Conservation (phyloP, 805 yeast species). For the Myxozyma geophila region DNA sequence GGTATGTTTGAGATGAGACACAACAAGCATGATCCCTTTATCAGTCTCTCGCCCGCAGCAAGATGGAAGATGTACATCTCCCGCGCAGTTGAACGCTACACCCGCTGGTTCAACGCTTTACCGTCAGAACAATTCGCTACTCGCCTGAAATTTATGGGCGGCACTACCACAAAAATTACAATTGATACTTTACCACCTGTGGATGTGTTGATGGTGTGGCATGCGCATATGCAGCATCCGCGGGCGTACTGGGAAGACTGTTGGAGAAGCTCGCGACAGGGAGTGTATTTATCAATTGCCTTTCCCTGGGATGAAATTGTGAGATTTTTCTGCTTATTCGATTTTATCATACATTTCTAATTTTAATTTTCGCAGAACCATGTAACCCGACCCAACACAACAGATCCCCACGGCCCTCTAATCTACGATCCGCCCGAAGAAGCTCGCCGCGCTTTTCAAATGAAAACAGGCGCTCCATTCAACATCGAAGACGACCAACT, state of each 20-base stretch:
- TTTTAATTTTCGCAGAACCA: conserved; percentile 4
- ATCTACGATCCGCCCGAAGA: conserved; percentile 13
- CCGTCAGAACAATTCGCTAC: conserved; percentile 3
- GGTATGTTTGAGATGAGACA: conserved; percentile 13
- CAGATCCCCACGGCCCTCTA: not conserved
- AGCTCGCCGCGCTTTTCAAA: conserved; percentile 8
- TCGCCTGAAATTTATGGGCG: not conserved
- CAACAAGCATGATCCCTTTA: not conserved
- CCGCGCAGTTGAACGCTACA: conserved; percentile 26
- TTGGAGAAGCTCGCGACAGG: conserved; percentile 11
- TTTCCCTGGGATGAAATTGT: conserved; percentile 26
- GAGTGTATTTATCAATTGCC: not conserved
- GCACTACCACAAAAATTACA: not conserved
- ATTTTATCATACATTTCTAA: not conserved
- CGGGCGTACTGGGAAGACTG: conserved; percentile 36
- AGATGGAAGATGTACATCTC: conserved; percentile 19
- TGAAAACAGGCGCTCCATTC: conserved; percentile 3
- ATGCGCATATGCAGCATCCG: conserved; percentile 39
- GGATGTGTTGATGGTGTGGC: conserved; percentile 41
- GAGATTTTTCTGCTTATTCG: not conserved
- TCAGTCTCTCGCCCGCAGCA: not conserved
- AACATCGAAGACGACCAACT: conserved; percentile 10
- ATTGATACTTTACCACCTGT: conserved; percentile 34
- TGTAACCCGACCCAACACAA: not conserved
- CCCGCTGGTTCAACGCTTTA: conserved; percentile 12